These are phyloP conservation scores for Cornus kousa DNA, from an alignment of 148 eudicot species.

Conservation along the genomic window DNA sequence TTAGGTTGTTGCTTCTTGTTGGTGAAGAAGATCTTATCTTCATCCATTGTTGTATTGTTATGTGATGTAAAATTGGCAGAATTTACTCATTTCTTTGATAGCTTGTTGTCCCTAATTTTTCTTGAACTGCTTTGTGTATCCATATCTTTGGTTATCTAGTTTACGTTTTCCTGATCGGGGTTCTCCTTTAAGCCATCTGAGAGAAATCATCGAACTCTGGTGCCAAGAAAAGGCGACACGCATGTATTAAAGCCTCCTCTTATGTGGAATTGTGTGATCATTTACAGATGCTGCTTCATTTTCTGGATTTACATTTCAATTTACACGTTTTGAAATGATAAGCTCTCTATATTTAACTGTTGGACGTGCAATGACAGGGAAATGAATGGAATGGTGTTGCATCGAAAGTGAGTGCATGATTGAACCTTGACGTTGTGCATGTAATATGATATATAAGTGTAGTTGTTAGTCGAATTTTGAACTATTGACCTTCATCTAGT, in stretches of 20 bases:
- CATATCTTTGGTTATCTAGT: conserved; percentile 7
- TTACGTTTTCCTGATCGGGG: neutral
- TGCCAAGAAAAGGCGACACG: too few relatives aligned
- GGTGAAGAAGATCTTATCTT: conserved; percentile 9
- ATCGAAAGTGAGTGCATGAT: too few relatives aligned
- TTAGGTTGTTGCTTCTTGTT: conserved; percentile 11
- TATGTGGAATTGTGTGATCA: neutral
- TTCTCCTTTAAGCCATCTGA: neutral
- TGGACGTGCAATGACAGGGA: too few relatives aligned
- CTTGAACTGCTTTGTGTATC: conserved; percentile 5
- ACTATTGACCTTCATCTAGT: too few relatives aligned
- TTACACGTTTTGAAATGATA: too few relatives aligned
- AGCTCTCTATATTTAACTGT: too few relatives aligned
- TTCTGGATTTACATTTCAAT: neutral
- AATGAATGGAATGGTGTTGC: too few relatives aligned
- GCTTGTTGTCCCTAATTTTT: neutral
- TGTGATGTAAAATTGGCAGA: conserved; percentile 4
- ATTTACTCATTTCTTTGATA: neutral
- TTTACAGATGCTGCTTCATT: neutral
- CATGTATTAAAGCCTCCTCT: too few relatives aligned
- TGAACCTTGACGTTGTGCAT: too few relatives aligned
- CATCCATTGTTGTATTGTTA: conserved; percentile 18
- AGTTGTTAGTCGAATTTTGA: too few relatives aligned
- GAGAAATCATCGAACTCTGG: too few relatives aligned
- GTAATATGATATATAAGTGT: too few relatives aligned